Base-by-base conservation (phyloP, 192 early-diverging fungal species). In the Coemansia sp. region DNA sequence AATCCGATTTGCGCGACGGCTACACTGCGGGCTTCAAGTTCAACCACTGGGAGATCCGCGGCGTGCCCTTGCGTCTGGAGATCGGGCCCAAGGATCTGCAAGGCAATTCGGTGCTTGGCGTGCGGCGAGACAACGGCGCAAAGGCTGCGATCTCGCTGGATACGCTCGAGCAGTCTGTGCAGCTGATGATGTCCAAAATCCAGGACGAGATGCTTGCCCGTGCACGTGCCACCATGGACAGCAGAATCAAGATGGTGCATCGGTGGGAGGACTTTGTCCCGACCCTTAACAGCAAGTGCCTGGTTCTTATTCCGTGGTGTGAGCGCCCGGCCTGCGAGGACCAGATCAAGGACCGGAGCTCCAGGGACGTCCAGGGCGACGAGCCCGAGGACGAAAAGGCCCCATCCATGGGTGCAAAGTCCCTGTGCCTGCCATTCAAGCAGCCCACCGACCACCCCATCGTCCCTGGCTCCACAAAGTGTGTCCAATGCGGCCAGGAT, bases 371-470 rank as follows among this genome's bases (percentile, higher is more conserved):
- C 26, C 75, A 66, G 41, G 63, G 71, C 48, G 89, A 86, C 36
- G 92, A 99, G 86, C 88, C 89, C 36, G 89, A 90, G 66, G 96
- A 99, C 71, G 96, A 98, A 43, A 92, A 92, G 85, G 98, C 94
- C 60, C 98, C 98, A 39, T 97, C 96, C 20, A 99, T 99, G 98
- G 98, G 98, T 62, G 98, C 98, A 66, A 99, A 99, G 84, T 95
- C 96, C 7, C 89, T 99, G 34, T 99, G 98, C 81, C 92, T 97
- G 80, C 98, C 98, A 26, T 93, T 93, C 73, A 85, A 89, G 53
- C 96, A 99, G 89, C 96, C 98, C 64, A 82, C 83, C 11, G 88
- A 97, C 53, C 91, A 87, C 59, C 87, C 91, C 4, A 87, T 99
- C 51, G 78, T 90, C 56, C 87, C 87, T 41, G 94, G 93, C 67